Percentiles rank a stretch among this genome's conserved stretches.
Conservation (phyloP, 1,139 yeast genomes). For the Zygotorulaspora mrakii region DNA sequence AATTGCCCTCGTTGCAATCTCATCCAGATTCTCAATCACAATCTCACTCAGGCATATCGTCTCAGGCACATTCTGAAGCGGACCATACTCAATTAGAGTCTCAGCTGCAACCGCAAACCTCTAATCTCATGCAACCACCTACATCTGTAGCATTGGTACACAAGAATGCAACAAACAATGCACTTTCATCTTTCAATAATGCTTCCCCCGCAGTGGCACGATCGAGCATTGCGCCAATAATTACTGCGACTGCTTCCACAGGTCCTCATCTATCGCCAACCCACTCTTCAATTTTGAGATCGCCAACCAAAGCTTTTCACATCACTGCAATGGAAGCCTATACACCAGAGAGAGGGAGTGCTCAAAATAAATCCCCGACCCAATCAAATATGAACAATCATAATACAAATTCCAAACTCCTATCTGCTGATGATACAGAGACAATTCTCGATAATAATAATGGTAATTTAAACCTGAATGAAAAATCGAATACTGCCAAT, state of each 20-base stretch:
- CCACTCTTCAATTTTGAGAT: conserved; percentile 29
- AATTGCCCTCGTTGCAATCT: conserved; percentile 8
- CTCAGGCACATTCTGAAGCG: too few relatives aligned
- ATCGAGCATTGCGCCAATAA: conserved; percentile 14
- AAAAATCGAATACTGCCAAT: conserved; percentile 17
- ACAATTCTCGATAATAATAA: conserved; percentile 1
- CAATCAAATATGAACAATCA: conserved; percentile 4
- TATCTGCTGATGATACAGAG: conserved; percentile 2
- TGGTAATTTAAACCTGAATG: conserved; percentile 10
- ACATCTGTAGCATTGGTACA: conserved; percentile 11
- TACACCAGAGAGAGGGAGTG: conserved; percentile 74
- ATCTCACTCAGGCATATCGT: conserved; percentile 13
- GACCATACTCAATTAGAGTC: conserved; percentile 9
- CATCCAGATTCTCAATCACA: conserved; percentile 12
- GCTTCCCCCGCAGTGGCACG: conserved; percentile 17
- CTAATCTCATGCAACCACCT: conserved; percentile 14
- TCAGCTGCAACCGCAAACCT: conserved; percentile 11
- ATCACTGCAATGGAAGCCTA: conserved; percentile 71
- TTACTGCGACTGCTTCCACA: conserved; percentile 18
- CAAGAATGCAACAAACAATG: conserved; percentile 21
- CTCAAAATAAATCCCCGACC: conserved; percentile 33
- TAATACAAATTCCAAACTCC: conserved; percentile 1
- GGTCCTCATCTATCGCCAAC: conserved; percentile 36
- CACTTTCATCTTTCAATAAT: conserved; percentile 24
- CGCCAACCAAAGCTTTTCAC: conserved; percentile 47